phyloP scores from a whole-genome alignment of 345 rosid species.

The Raphanus raphanistrum region DNA sequence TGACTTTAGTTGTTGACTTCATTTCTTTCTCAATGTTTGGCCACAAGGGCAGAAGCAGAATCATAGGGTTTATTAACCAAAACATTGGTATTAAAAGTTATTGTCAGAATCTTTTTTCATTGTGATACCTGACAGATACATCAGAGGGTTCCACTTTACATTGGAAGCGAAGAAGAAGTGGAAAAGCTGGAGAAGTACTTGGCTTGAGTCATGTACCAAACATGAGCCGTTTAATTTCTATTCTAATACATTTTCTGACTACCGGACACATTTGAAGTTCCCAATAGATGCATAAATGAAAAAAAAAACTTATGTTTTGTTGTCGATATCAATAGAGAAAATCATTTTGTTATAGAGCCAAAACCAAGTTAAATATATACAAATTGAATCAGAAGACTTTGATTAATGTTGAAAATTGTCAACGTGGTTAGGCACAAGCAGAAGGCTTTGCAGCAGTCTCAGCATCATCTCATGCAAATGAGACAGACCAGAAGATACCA shows the following conservation, averaged over 20 bases:
- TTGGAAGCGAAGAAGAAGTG: constrained; percentile 87
- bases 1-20: no score
- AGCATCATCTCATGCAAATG: constrained; percentile 44
- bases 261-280: neutral
- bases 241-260: constrained; percentile 27
- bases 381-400: neutral
- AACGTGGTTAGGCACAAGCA: neutral
- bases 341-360: neutral
- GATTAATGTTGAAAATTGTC: neutral
- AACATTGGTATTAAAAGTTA: neutral
- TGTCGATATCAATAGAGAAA: constrained; percentile 17
- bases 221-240: constrained; percentile 15
- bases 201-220: constrained; percentile 51
- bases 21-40: no score
- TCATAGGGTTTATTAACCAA: no score
- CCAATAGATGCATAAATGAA: constrained; percentile 24
- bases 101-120: neutral
- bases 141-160: constrained; percentile 86
- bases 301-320: constrained; percentile 21
- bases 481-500: constrained; percentile 10
- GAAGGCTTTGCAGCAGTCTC: constrained; percentile 11
- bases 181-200: constrained; percentile 84
- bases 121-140: constrained; percentile 54
- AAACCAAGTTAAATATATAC: constrained; percentile 11
- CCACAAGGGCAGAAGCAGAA: no score